Base-by-base conservation (phyloP, 495 filamentous ascomycete genomes). In the Penicillium roqueforti region DNA sequence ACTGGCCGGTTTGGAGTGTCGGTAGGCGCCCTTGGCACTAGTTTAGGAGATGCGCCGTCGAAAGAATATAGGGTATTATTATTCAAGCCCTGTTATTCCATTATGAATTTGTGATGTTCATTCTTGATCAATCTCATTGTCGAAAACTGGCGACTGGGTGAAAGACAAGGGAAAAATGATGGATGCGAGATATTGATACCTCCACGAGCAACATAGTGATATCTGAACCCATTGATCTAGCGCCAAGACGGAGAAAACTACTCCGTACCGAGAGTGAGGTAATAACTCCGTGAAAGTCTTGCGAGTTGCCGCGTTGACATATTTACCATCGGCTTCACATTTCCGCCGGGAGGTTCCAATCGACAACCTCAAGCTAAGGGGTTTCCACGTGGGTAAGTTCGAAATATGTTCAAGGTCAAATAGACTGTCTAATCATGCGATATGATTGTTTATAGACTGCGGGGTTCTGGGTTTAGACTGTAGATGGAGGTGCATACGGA, bases 11-110 rank as follows among this genome's bases (percentile, higher is more conserved):
- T n/a, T 13, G 6, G n/a, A 20, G 36, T 50, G 23, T 39, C 23
- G 14, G n/a, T 36, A 50, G 47, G 47, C 47, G 47, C 47, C 47
- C 47, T 50, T 50, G 36, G 47, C 47, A 29, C 23, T 1, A 1
- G 22, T 34, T 38, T 26, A 14, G 22, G 4, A 3, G 18, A 25
- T 10, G 6, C 6, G 20, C 29, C 1, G 3, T 19, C n/a, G 6
- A 19, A 16, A 4, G 6, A 14, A 4, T 3, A 4, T 22, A 6
- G 8, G 2, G 18, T 39, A 10, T 10, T 20, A 5, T 5, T 18
- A 18, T 28, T 26, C 0, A 18, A 7, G 6, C 0, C 25, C 1
- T 28, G 1, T 2, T n/a, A 13, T 45, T 28, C 10, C 0, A 7
- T 29, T 2, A 10, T 28, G n/a, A 1, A 11, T 29, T 5, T 0